Conservation (phyloP, 768 basidiomycete genomes). For the Mycena floridula region DNA sequence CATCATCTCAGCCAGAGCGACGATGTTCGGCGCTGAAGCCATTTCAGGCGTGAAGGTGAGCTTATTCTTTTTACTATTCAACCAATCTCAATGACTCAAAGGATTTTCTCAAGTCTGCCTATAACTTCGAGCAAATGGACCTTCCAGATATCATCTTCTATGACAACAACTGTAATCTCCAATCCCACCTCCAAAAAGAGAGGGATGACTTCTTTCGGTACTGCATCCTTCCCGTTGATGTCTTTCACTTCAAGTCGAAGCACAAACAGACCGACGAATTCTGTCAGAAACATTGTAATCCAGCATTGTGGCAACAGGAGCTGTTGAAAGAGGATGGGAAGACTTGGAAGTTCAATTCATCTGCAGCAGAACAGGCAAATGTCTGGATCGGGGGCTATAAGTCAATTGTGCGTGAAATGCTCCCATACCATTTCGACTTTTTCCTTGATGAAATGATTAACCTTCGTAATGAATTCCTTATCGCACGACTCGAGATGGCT, state of each 20-base stretch:
- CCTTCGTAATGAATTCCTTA: too few relatives aligned
- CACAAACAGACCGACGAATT: conserved; percentile 17
- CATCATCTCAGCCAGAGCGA: conserved; percentile 18
- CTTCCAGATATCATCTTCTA: conserved; percentile 15
- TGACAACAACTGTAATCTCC: conserved; percentile 19
- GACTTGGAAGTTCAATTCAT: background rate
- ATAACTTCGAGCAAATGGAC: conserved; percentile 2
- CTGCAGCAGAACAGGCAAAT: background rate
- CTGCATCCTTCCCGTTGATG: conserved; percentile 16
- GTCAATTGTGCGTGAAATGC: too few relatives aligned
- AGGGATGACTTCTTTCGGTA: conserved; percentile 13
- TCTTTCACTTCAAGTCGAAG: conserved; percentile 22
- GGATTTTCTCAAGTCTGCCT: conserved; percentile 14
- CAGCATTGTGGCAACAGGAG: conserved; percentile 3
- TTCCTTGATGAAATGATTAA: too few relatives aligned
- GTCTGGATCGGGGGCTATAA: too few relatives aligned
- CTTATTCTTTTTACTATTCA: background rate
- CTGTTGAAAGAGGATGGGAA: background rate
- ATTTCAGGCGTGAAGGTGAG: conserved; percentile 14
- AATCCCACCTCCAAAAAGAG: conserved; percentile 6
- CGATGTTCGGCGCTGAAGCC: conserved; percentile 23
- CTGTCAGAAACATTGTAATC: conserved; percentile 22
- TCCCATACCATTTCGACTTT: too few relatives aligned
- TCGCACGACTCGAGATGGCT: too few relatives aligned
- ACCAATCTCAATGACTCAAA: conserved; percentile 1